Base-by-base conservation (phyloP, 202 grass and related monocot species). In the Carex arenaria region DNA sequence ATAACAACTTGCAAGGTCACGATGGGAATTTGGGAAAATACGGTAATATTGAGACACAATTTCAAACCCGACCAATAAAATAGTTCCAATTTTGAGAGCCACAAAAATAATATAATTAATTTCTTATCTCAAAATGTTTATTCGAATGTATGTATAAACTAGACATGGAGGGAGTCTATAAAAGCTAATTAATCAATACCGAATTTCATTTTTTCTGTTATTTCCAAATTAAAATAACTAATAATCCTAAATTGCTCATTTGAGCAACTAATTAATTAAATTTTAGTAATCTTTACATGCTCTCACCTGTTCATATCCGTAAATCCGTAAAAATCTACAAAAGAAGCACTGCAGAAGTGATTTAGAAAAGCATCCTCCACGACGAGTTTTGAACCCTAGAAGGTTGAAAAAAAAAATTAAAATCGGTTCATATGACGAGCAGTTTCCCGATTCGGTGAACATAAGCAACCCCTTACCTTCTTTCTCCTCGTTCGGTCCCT, bases 391-490 rank as follows among this genome's bases (percentile, higher is more conserved):
- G 43, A 72, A 72, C 19, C 69, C 19, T 72, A 70, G 36, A 45
- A 71, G n/a, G n/a, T 36, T 36, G 32, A 43, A 40, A 40, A n/a
- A 68, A 70, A 19, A 69, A 74, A 74, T 53, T 17, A 56, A 76
- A 76, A 56, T 22, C 22, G 45, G 70, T 52, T 30, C 22, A 47
- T 12, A 77, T 3, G 52, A 60, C 28, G 53, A 60, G 73, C 30
- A 78, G 73, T 57, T 78, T n/a, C 30, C 53, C 9, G 30, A 59
- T 78, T 64, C 31, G 63, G 80, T 54, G 80, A 68, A 68, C 64
- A 67, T 67, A 82, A 68, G 54, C 78, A 81, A 81, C 34, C 78
- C 23, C 31, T 67, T 51, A 82, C 79, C 79, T 67, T 38, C 19
- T 45, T 54, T 38, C n/a, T 43, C 9, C 7, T 45, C 76, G 76